A percentile compares a stretch with the other conserved stretches of the same genome.
Evolutionary conservation across 345 rosid genomes (phyloP).

Genomic region (Salix viminalis): DNA sequence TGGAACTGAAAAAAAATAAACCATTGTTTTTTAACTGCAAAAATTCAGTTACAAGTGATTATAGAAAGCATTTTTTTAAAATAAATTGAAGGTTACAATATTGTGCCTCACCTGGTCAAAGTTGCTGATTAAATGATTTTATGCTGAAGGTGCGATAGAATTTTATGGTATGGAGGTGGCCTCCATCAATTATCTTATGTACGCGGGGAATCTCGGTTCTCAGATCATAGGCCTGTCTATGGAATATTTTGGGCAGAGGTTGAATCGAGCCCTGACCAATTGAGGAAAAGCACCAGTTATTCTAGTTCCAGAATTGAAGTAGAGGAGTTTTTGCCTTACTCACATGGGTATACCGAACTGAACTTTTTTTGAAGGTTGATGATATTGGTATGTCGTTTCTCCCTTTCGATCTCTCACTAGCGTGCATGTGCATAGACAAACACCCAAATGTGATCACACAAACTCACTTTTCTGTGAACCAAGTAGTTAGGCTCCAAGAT

Average conservation of each 20-base stretch:
- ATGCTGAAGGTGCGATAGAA: constrained; percentile 79
- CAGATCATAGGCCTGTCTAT: constrained; percentile 97
- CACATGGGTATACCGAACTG: constrained; percentile 88
- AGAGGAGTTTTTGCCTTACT: constrained; percentile 89
- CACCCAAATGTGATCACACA: background rate
- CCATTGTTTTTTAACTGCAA: background rate
- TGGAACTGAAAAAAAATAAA: background rate
- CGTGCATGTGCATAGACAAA: background rate
- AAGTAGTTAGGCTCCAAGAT: background rate
- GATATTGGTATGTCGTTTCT: constrained; percentile 14
- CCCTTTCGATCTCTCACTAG: background rate
- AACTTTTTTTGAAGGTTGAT: constrained; percentile 61
- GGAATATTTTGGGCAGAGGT: constrained; percentile 93
- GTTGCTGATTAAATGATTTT: constrained; percentile 20
- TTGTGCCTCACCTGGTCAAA: background rate
- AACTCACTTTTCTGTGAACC: background rate
- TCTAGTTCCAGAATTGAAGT: constrained; percentile 74
- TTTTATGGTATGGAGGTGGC: constrained; percentile 95
- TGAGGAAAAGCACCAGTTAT: constrained; percentile 69
- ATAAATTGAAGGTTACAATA: background rate
- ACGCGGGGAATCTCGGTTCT: constrained; percentile 89
- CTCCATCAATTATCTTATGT: constrained; percentile 83
- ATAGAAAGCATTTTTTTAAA: background rate
- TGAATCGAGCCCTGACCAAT: constrained; percentile 64
- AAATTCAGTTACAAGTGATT: background rate